Evolutionary conservation across 2,329 filamentous ascomycete species (phyloP), one percentile per base, ranked within the genome.

Genomic region (Claviceps monticola): DNA sequence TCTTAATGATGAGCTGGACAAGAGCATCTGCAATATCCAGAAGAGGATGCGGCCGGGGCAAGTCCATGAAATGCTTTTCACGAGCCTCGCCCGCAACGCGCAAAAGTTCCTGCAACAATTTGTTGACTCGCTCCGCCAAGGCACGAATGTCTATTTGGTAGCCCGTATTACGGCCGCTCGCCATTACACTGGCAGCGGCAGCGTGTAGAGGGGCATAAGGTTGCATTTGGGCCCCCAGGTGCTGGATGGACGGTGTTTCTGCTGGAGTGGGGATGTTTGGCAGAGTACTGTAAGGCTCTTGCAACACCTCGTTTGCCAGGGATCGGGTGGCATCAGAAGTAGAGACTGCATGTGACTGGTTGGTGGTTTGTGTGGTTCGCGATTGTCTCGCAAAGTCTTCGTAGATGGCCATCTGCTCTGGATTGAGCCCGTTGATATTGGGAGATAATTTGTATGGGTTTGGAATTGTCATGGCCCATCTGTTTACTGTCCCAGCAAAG

Each of bases 351-450:
- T 83, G 80, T 4, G 73, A 71, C 1, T 74, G 65, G 64, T 81
- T 65, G 66, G 80, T 62, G 62, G 74, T 63, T 70, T 75, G 58
- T 62, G 74, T 65, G 62, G 76, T 79, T 52, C 88, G 84, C 29
- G 88, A 84, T 64, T 95, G 88, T 52, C 89, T 79, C 9, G 88
- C 88, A 66, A 98, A 98, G 56, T 97, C 90, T 62, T 97, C 90
- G 62, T 98, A 98, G 26, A 98, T 94, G 11, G 87, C 87, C 72
- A 97, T 80, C 62, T 98, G 93, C 61, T 96, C 88, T 23, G 85
- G 77, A 62, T 95, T 97, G 49, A 98, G 71, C 4, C 91, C 91
- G 49, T 68, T 66, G 51, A 73, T 62, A 54, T 66, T 78, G 13
- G 88, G 83, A 39, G 85, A 84, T 58, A 96, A 80, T 61, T 93